Percentiles rank a stretch among this genome's conserved stretches.
Evolutionary conservation across 2,329 filamentous ascomycete species (phyloP).

Genomic region (Sporothrix humicola): DNA sequence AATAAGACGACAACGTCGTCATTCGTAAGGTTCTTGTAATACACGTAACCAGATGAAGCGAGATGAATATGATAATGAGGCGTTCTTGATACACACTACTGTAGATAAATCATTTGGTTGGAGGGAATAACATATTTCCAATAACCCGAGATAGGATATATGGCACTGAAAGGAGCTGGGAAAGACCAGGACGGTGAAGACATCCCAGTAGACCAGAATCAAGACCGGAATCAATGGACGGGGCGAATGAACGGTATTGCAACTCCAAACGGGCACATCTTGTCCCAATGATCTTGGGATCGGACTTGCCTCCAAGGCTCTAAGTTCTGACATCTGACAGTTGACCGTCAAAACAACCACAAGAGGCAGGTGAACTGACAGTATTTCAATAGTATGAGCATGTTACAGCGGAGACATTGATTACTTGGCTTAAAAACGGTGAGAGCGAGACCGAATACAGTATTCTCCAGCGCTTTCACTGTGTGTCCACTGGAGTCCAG

Average conservation of each 20-base stretch:
- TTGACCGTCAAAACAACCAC: not conserved
- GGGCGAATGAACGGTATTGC: not conserved
- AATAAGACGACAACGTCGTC: no score
- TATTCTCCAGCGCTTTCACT: slow-evolving; percentile 1
- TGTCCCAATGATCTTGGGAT: not conserved
- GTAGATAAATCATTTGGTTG: not conserved
- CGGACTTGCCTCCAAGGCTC: not conserved
- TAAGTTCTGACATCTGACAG: not conserved
- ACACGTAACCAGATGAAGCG: not conserved
- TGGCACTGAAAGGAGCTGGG: no score
- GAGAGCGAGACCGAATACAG: not conserved
- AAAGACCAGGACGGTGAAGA: no score
- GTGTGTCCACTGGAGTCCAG: not conserved
- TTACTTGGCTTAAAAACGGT: not conserved
- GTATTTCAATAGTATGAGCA: not conserved
- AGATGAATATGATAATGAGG: not conserved
- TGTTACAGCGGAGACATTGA: not conserved
- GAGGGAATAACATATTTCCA: not conserved
- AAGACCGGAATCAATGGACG: not conserved
- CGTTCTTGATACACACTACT: not conserved
- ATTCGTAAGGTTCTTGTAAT: not conserved
- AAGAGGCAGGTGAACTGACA: not conserved
- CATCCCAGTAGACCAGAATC: not conserved
- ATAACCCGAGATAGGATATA: not conserved
- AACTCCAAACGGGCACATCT: no score